Percentiles rank a stretch among this genome's conserved stretches.
phyloP scores from a whole-genome alignment of 2,329 filamentous ascomycete species.

The Raffaelea ambrosiae region DNA sequence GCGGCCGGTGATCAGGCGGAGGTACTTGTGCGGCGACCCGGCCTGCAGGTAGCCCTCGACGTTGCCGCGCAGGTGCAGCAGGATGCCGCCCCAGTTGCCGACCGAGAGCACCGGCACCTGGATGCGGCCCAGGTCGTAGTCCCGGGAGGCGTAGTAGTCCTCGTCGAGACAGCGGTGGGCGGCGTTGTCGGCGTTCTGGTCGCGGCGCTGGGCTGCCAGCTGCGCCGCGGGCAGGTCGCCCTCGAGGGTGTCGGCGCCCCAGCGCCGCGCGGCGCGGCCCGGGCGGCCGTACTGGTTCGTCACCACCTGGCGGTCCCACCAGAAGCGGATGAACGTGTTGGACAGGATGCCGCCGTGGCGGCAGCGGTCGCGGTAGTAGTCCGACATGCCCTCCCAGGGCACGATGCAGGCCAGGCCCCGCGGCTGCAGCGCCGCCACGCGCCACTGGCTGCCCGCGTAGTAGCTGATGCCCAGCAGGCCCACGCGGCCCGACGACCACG shows the following conservation, averaged over 20 bases:
- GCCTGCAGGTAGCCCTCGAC: conserved; percentile 56
- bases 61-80: conserved; percentile 61
- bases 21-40: conserved; percentile 58
- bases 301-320: conserved; percentile 60
- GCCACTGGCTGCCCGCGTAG: conserved; percentile 38
- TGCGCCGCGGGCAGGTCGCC: conserved; percentile 47
- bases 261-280: conserved; percentile 16
- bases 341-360: conserved; percentile 55
- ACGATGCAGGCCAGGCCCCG: conserved; percentile 38
- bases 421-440: conserved; percentile 36
- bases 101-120: conserved; percentile 59
- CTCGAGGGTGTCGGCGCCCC: conserved; percentile 46
- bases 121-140: conserved; percentile 57
- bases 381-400: conserved; percentile 45
- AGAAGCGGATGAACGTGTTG: conserved; percentile 50
- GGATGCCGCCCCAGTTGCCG: conserved; percentile 63
- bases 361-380: conserved; percentile 48
- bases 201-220: conserved; percentile 36
- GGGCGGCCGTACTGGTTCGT: conserved; percentile 59
- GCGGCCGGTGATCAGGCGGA: conserved; percentile 60
- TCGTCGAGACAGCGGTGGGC: conserved; percentile 52
- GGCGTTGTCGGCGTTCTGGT: conserved; percentile 37
- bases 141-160: conserved; percentile 54
- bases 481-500: conserved; percentile 39
- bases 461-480: conserved; percentile 40